Evolutionary conservation across 306 rosid species (phyloP), one percentile per base, ranked within the genome.

Genomic region (Pterocarpus macrocarpus): DNA sequence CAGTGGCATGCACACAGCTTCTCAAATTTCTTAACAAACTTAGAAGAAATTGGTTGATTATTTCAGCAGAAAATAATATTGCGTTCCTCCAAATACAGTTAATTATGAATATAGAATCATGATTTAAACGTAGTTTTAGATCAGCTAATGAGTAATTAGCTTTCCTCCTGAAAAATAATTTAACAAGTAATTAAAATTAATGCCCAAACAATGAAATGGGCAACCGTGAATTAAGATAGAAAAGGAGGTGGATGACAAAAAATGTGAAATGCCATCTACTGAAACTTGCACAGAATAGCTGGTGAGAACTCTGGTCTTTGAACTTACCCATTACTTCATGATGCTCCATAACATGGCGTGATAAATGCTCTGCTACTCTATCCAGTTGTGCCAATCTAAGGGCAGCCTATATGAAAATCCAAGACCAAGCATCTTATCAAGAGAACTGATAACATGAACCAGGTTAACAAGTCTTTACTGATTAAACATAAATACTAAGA

Each of bases 241-340:
- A 73, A 66, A 84, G 44, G 64, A 69, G 61, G 61, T 55, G 61
- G 30, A 55, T 55, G 41, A 58, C 50, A 64, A 69, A 3, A 64
- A 72, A 72, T 72, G 52, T 57, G 73, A 73, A 72, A 64, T 39
- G 17, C 58, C 47, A 10, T 71, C 73, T 55, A 55, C 59, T 8
- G 34, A 80, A 68, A 63, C 43, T 77, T 39, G 53, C 55, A 55
- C 69, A 55, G 36, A 53, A 12, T 61, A 35, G 58, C 76, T 49
- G 64, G 77, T 5, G 80, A 71, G 73, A 69, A 58, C 78, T 63
- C 61, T 75, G 28, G 50, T 13, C 16, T 61, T 75, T 79, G 78
- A 73, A 62, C 98, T 88, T 88, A 96, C 99, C 99, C 98, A 96
- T 96, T 85, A 96, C 99, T 96, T 96, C 97, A 85, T 96, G 97